A percentile compares a stretch with the other conserved stretches of the same genome.
Evolutionary conservation across 148 eudicot species (phyloP).

Genomic region (Suaeda aralocaspica): DNA sequence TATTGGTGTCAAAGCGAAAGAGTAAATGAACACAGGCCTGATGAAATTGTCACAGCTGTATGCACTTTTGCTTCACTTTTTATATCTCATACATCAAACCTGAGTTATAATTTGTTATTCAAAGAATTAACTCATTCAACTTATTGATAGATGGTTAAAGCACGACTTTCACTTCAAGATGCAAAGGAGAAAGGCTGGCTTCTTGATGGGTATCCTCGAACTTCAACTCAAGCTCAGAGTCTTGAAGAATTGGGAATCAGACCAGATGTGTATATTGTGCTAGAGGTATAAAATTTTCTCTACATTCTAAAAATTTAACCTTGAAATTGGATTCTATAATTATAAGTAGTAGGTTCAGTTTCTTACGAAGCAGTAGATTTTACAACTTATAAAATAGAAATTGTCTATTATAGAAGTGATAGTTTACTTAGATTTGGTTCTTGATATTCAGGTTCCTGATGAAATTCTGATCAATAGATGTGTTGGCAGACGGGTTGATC

Average conservation of each 20-base stretch:
- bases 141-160: conserved; percentile 66
- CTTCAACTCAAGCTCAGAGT: conserved; percentile 73
- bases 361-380: background rate
- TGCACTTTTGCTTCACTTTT: conserved; percentile 7
- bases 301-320: background rate
- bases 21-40: conserved; percentile 84
- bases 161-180: conserved; percentile 67
- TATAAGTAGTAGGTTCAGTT: background rate
- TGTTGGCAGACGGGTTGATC: conserved; percentile 93
- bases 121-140: conserved; percentile 5
- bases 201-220: conserved; percentile 94
- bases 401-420: conserved; percentile 1
- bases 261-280: conserved; percentile 74
- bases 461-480: conserved; percentile 87
- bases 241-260: conserved; percentile 68
- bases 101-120: background rate
- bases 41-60: conserved; percentile 90
- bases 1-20: conserved; percentile 87
- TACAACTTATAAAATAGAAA: background rate
- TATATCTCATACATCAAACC: background rate
- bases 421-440: conserved; percentile 24
- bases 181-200: conserved; percentile 93
- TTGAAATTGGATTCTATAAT: background rate
- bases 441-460: conserved; percentile 81
- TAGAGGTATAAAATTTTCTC: conserved; percentile 48